Base-by-base conservation (phyloP, 345 rosid genomes). In the Kernera saxatilis region DNA sequence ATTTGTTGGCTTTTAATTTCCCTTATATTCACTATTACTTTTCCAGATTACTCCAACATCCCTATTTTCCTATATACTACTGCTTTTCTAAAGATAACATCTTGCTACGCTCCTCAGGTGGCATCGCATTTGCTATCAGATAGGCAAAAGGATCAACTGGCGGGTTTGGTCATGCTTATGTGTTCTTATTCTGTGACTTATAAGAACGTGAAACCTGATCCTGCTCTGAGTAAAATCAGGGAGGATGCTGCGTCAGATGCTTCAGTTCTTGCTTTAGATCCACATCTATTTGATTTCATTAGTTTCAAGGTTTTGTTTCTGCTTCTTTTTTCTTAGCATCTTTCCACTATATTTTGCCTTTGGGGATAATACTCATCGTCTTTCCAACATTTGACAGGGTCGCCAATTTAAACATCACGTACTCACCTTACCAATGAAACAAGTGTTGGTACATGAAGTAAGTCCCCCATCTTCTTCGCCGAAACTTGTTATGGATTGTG, bases 381-480 rank as follows among this genome's bases (percentile, higher is more conserved):
- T 55, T 70, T 80, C 64, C 72, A 68, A 74, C 44, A 64, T 61
- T 79, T 53, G 51, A 70, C 91, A 94, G 96, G 95, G 81, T 63
- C 77, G 82, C 77, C 69, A 11, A 55, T 82, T 79, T 37, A 77
- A 78, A 78, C 91, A 86, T 81, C 75, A 83, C 68, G 73, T 79
- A 52, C 91, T 94, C 46, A 72, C 95, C 57, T 52, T 83, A 41
- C 85, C 93, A 13, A 82, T 84, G 92, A 94, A 91, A 84, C 97
- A 89, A 81, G 79, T 89, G 75, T 76, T 91, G 81, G 77, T 83
- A 75, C 97, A 91, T 66, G 99, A 93, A 87, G 96, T 91, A 75
- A 75, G 88, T 52, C 69, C 3, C 27, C 15, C 13, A 53, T 57
- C 29, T 50, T 61, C 41, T 53, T 58, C 53, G 17, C 18, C 17